Base-by-base conservation (phyloP, 768 basidiomycete species). In the Podaxis sp. region DNA sequence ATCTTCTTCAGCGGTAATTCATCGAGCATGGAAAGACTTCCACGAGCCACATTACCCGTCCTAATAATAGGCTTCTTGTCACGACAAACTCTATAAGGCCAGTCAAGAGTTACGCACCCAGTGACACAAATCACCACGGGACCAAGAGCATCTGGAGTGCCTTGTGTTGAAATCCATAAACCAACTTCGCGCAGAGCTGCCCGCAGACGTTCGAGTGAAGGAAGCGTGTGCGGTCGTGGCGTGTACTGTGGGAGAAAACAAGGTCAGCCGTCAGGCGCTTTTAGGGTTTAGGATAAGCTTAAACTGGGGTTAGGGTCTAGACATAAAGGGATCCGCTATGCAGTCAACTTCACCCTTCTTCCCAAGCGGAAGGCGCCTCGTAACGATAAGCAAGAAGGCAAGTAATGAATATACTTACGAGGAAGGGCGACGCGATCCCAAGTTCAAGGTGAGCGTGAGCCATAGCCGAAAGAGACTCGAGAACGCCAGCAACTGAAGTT, bases 111-210 rank as follows among this genome's bases (percentile, higher is more conserved):
- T 0, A 69, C 80, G 54, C 71, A 93, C 92, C 94, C 94, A 24
- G 93, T 95, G 49, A 96, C 70, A 17, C 92, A 90, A 57, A 95
- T 83, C 0, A 95, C 82, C 39, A 92, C 84, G 0, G 95, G 95
- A 2, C 92, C 93, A 1, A 89, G 77, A 8, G 75, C 74, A n/a
- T 73, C 72, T 4, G 89, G 87, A 1, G 86, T 87, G 1, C 89
- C 88, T 42, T 84, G 77, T 39, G 75, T 69, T 3, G 74, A 68
- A 11, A 96, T 87, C 19, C 76, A 76, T 1, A 76, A 70, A 0
- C 90, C 90, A 24, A 91, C 83, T 6, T 79, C 73, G 42, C 80
- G 78, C 49, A 96, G 74, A 6, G 86, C 75, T 2, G 71, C 68
- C 7, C 84, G 85, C 46, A 92, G 71, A 39, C 73, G 69, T 15